These are phyloP conservation scores for Candida insectorum DNA, from an alignment of 805 yeast species.

Conservation along the genomic window DNA sequence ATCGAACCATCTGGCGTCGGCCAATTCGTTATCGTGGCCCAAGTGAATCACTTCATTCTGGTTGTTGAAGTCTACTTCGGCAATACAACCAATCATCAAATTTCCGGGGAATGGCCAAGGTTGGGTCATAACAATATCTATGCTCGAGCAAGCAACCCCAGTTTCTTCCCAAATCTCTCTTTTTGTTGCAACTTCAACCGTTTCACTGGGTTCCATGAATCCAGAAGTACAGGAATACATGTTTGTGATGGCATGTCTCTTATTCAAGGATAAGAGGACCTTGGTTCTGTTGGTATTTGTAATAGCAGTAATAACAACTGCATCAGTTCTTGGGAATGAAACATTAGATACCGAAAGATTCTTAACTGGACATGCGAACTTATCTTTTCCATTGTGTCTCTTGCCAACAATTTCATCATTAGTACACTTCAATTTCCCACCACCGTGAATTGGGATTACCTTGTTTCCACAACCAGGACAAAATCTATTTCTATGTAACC, in stretches of 20 bases:
- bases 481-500: constrained; percentile 69
- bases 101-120: constrained; percentile 99
- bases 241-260: constrained; percentile 48
- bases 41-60: constrained; percentile 61
- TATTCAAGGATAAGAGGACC: constrained; percentile 68
- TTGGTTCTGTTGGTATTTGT: constrained; percentile 57
- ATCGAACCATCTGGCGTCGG: constrained; percentile 85
- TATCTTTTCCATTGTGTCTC: constrained; percentile 14
- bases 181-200: constrained; percentile 81
- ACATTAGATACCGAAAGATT: constrained; percentile 60
- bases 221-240: constrained; percentile 92
- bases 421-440: constrained; percentile 58
- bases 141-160: constrained; percentile 63
- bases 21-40: constrained; percentile 81
- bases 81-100: constrained; percentile 91
- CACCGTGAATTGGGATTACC: constrained; percentile 62
- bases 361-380: constrained; percentile 34
- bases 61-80: constrained; percentile 67
- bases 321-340: constrained; percentile 89
- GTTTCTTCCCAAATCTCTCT: constrained; percentile 97
- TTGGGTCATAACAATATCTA: constrained; percentile 69
- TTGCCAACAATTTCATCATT: constrained; percentile 11
- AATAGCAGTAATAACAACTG: constrained; percentile 80
- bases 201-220: constrained; percentile 92
- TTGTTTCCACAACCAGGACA: constrained; percentile 85